These are phyloP conservation scores for Brassica hybrid DNA, from an alignment of 441 rosid genomes.

Conservation along the genomic window DNA sequence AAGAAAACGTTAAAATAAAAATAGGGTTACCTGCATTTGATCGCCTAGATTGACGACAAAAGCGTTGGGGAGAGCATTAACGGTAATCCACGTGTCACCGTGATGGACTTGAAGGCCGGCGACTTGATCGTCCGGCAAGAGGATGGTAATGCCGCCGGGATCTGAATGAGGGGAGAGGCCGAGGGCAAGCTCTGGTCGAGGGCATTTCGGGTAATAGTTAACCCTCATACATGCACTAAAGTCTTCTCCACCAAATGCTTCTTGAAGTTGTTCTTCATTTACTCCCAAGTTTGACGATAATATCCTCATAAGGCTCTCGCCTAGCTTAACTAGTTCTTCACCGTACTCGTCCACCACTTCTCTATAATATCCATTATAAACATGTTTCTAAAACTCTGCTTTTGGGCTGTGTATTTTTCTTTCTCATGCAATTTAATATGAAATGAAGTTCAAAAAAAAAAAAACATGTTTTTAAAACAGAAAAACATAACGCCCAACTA, in stretches of 20 bases:
- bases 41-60: constrained; percentile 82
- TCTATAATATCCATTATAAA: constrained; percentile 44
- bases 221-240: constrained; percentile 73
- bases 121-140: constrained; percentile 72
- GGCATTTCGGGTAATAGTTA: constrained; percentile 80
- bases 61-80: constrained; percentile 67
- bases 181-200: constrained; percentile 78
- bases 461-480: neutral
- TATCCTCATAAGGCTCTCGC: constrained; percentile 61
- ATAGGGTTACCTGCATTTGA: constrained; percentile 68
- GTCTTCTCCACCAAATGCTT: constrained; percentile 71
- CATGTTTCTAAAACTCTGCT: neutral
- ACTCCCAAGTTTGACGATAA: constrained; percentile 73
- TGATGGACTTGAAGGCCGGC: constrained; percentile 72
- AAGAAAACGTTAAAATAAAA: neutral
- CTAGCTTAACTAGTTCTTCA: constrained; percentile 58
- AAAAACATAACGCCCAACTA: neutral
- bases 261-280: constrained; percentile 55
- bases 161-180: constrained; percentile 90
- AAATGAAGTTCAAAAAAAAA: too few species aligned
- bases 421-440: too few species aligned
- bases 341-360: constrained; percentile 76
- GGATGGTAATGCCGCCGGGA: constrained; percentile 86
- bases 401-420: too few species aligned
- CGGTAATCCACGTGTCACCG: constrained; percentile 65